Percentiles rank a stretch among this genome's conserved stretches.
These are phyloP conservation scores for Trichoderma erinaceum DNA, from an alignment of 495 filamentous ascomycete genomes.

Conservation along the genomic window DNA sequence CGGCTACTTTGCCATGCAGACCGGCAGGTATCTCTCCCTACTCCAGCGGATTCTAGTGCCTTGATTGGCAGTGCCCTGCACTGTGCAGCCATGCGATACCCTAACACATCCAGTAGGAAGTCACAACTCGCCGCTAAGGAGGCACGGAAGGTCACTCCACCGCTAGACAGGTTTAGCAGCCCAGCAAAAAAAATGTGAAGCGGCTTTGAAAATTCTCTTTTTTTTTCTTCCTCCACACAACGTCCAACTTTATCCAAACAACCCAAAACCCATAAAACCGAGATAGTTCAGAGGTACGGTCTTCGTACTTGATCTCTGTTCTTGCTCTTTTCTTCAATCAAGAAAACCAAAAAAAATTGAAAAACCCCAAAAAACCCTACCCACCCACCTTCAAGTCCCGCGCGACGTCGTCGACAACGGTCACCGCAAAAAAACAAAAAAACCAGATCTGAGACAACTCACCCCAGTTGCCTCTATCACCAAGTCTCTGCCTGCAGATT, in stretches of 20 bases:
- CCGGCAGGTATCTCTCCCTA: not conserved
- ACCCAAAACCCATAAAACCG: conserved; percentile 13
- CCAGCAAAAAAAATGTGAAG: conserved; percentile 15
- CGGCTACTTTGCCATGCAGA: not conserved
- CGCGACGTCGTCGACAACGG: not conserved
- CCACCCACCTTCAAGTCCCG: conserved; percentile 8
- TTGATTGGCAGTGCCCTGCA: not conserved
- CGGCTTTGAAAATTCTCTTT: conserved; percentile 14
- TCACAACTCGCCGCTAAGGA: conserved; percentile 13
- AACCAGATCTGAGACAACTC: conserved; percentile 1
- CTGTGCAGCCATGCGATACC: not conserved
- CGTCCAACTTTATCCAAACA: conserved; percentile 14
- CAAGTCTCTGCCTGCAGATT: conserved; percentile 7
- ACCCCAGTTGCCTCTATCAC: not conserved
- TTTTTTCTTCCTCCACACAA: conserved; percentile 15
- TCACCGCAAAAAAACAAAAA: conserved; percentile 9
- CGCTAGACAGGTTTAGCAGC: conserved; percentile 14
- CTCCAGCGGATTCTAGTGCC: not conserved
- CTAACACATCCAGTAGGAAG: conserved; percentile 8
- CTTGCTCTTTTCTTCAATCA: conserved; percentile 36
- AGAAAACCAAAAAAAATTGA: conserved; percentile 50
- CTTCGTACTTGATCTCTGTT: conserved; percentile 33
- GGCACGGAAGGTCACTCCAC: conserved; percentile 16
- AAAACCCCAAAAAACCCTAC: conserved; percentile 31
- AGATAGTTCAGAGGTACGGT: conserved; percentile 14